phyloP scores from a whole-genome alignment of 345 rosid species.

The Populus tremula region DNA sequence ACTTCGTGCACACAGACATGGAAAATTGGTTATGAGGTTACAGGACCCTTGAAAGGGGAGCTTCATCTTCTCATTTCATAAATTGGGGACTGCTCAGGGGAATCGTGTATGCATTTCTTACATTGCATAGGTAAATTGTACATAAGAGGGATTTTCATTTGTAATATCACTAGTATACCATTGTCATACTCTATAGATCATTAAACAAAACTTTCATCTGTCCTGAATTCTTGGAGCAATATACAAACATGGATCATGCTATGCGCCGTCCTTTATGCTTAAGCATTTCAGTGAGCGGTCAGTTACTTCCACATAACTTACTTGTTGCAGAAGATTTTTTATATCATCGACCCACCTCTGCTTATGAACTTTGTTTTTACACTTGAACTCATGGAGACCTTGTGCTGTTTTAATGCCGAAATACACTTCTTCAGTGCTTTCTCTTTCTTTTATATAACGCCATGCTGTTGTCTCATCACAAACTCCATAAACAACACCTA shows the following conservation, averaged over 20 bases:
- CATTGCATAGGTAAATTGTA: not conserved
- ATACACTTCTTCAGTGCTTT: slow-evolving; percentile 63
- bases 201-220: not conserved
- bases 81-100: not conserved
- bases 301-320: slow-evolving; percentile 44
- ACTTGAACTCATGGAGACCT: slow-evolving; percentile 91
- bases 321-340: slow-evolving; percentile 68
- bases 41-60: too few relatives aligned
- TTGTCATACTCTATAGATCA: not conserved
- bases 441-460: slow-evolving; percentile 84
- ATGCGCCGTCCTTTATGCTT: slow-evolving; percentile 39
- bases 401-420: slow-evolving; percentile 90
- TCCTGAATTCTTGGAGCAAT: slow-evolving; percentile 1
- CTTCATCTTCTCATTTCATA: not conserved
- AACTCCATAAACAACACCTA: slow-evolving; percentile 78
- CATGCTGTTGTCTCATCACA: slow-evolving; percentile 81
- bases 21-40: too few relatives aligned
- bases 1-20: too few relatives aligned
- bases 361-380: slow-evolving; percentile 74
- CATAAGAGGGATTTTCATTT: not conserved
- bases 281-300: slow-evolving; percentile 52
- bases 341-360: slow-evolving; percentile 86
- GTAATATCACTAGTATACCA: not conserved
- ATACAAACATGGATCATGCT: slow-evolving; percentile 23
- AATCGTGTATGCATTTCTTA: not conserved